phyloP scores from a whole-genome alignment of 2,329 filamentous ascomycete genomes.

The Trichophyton mentagrophytes region DNA sequence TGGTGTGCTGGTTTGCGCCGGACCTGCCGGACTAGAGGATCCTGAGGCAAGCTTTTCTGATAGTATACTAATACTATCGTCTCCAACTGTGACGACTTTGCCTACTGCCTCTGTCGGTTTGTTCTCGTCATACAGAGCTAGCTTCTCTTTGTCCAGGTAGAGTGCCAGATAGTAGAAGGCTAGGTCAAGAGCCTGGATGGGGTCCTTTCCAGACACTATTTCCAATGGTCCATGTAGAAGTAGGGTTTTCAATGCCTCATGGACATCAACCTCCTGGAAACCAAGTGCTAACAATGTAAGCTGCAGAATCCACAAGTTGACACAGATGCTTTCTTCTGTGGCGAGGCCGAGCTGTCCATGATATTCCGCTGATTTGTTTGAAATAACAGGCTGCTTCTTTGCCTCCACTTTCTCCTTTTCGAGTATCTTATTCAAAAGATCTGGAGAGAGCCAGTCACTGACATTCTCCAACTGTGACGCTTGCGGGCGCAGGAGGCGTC shows the following conservation, averaged over 20 bases:
- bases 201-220: constrained; percentile 44
- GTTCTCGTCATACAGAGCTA: constrained; percentile 53
- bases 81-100: background rate
- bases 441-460: constrained; percentile 66
- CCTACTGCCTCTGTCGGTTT: background rate
- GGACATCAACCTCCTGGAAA: constrained; percentile 52
- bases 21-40: background rate
- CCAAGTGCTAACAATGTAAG: constrained; percentile 56
- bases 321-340: constrained; percentile 63
- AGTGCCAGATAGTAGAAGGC: constrained; percentile 82
- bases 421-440: constrained; percentile 65
- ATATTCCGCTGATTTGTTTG: constrained; percentile 9
- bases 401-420: constrained; percentile 42
- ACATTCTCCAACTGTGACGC: constrained; percentile 55
- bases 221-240: constrained; percentile 55
- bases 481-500: constrained; percentile 65
- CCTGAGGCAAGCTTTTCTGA: background rate
- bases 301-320: constrained; percentile 74
- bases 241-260: constrained; percentile 52
- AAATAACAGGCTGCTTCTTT: constrained; percentile 19
- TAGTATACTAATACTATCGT: background rate
- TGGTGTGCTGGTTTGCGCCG: background rate
- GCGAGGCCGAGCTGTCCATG: constrained; percentile 29
- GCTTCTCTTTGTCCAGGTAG: constrained; percentile 54
- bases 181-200: constrained; percentile 76